phyloP scores from a whole-genome alignment of 495 filamentous ascomycete species.

The Lepraria neglecta region DNA sequence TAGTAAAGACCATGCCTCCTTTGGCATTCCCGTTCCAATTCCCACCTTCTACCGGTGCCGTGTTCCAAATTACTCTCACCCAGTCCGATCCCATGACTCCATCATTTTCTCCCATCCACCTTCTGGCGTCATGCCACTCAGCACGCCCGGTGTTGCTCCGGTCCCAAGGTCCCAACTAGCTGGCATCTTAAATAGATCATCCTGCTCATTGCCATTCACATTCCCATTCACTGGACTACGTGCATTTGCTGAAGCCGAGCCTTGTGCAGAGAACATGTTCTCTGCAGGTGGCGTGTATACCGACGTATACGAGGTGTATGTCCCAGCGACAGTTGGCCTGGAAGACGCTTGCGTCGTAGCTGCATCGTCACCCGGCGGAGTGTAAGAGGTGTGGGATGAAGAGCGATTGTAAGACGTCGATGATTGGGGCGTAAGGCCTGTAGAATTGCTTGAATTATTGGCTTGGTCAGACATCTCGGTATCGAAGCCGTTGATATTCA shows the following conservation, averaged over 20 bases:
- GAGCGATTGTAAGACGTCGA: constrained; percentile 19
- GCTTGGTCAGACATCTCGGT: constrained; percentile 25
- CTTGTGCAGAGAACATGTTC: not conserved
- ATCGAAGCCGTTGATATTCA: constrained; percentile 15
- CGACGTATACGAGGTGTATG: not conserved
- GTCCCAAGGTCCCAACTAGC: constrained; percentile 16
- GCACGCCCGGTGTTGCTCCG: constrained; percentile 12
- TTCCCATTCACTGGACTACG: not conserved
- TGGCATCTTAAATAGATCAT: constrained; percentile 20
- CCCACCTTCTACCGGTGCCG: not conserved
- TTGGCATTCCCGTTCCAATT: no score
- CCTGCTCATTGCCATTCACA: not conserved
- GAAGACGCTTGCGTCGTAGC: constrained; percentile 2
- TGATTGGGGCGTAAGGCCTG: constrained; percentile 21
- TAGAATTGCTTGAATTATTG: constrained; percentile 16
- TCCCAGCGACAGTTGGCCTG: constrained; percentile 8
- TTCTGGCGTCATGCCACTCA: constrained; percentile 22
- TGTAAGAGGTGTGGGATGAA: constrained; percentile 26
- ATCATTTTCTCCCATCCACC: constrained; percentile 26
- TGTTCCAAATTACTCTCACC: not conserved
- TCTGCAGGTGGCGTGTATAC: not conserved
- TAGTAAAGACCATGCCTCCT: no score
- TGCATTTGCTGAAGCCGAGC: not conserved
- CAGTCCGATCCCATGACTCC: constrained; percentile 18
- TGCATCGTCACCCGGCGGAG: constrained; percentile 17